Conservation (phyloP, 129 eudicot genomes). For the Flaveria robusta region DNA sequence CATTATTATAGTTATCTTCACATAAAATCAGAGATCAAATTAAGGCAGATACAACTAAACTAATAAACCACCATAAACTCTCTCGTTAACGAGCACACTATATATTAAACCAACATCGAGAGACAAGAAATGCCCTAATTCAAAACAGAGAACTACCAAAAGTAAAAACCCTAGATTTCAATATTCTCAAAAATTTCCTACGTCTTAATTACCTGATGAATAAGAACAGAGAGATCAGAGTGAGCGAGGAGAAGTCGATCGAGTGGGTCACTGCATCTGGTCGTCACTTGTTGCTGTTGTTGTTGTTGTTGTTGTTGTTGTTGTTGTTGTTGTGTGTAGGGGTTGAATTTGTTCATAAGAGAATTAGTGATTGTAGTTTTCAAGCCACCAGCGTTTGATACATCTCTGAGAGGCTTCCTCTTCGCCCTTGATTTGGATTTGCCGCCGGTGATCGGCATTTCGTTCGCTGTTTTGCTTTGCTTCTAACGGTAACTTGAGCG, state of each 20-base stretch:
- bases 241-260: slow-evolving; percentile 80
- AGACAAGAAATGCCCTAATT: slow-evolving; percentile 27
- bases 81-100: too few relatives aligned
- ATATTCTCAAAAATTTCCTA: not conserved
- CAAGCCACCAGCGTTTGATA: slow-evolving; percentile 47
- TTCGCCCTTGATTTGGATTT: slow-evolving; percentile 47
- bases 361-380: slow-evolving; percentile 17
- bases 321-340: slow-evolving; percentile 19
- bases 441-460: slow-evolving; percentile 44
- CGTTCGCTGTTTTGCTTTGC: slow-evolving; percentile 2
- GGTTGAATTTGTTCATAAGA: slow-evolving; percentile 25
- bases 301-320: not conserved
- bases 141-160: slow-evolving; percentile 8
- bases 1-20: too few relatives aligned
- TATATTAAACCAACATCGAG: too few relatives aligned
- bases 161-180: not conserved
- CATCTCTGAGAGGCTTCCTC: slow-evolving; percentile 76
- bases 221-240: slow-evolving; percentile 63
- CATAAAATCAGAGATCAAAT: not conserved
- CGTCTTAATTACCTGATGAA: slow-evolving; percentile 53
- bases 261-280: slow-evolving; percentile 36
- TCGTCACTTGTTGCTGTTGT: not conserved
- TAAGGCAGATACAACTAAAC: not conserved
- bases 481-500: slow-evolving; percentile 41
- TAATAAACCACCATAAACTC: not conserved